Evolutionary conservation across 2,329 filamentous ascomycete genomes (phyloP).

Genomic region (Xylariaceae sp.): DNA sequence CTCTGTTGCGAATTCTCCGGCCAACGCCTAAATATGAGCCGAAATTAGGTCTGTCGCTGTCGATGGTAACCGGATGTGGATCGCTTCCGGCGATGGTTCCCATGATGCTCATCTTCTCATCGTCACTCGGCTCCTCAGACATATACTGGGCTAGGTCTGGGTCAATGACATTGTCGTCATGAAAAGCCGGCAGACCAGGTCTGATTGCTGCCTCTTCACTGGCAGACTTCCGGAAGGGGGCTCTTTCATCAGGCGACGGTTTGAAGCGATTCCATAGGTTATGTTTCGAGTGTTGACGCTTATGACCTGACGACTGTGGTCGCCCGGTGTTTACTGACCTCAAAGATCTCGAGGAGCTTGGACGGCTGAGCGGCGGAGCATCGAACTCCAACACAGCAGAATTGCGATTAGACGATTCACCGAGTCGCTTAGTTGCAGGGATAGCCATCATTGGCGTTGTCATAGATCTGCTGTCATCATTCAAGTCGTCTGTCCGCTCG

Average conservation of each 20-base stretch:
- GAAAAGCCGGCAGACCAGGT: conserved; percentile 78
- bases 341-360: conserved; percentile 86
- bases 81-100: conserved; percentile 65
- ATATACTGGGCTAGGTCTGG: conserved; percentile 92
- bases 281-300: conserved; percentile 81
- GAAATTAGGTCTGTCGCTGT: conserved; percentile 69
- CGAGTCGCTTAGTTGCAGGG: conserved; percentile 58
- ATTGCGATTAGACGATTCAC: conserved; percentile 73
- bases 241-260: conserved; percentile 67
- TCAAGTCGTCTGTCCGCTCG: conserved; percentile 40
- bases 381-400: conserved; percentile 91
- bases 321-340: conserved; percentile 65
- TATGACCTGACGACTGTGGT: conserved; percentile 74
- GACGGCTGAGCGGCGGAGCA: conserved; percentile 73
- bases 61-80: conserved; percentile 58
- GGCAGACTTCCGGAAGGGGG: conserved; percentile 74
- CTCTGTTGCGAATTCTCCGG: conserved; percentile 66
- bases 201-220: conserved; percentile 62
- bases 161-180: conserved; percentile 97
- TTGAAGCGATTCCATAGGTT: conserved; percentile 76
- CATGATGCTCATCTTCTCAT: conserved; percentile 86
- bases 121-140: conserved; percentile 90
- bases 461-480: conserved; percentile 47
- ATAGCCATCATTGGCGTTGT: conserved; percentile 69
- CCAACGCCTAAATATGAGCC: conserved; percentile 66